These are phyloP conservation scores for Apiospora marii DNA, from an alignment of 2,329 filamentous ascomycete genomes.

Conservation along the genomic window DNA sequence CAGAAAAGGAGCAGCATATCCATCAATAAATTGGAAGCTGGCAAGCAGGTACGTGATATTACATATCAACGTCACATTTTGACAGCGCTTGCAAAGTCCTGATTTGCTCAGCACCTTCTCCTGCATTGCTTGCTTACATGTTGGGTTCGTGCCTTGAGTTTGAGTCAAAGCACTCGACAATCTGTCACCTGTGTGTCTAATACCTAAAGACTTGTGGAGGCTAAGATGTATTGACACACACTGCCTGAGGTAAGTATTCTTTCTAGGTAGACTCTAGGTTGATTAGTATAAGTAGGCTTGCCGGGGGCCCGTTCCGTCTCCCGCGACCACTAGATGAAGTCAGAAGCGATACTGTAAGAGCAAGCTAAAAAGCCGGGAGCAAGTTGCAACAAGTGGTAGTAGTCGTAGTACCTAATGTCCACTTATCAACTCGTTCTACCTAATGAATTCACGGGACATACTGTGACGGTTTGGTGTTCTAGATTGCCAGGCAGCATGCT, in stretches of 20 bases:
- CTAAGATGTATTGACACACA: background rate
- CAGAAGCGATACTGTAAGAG: background rate
- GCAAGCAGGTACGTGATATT: background rate
- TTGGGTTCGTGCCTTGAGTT: background rate
- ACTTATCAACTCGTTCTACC: background rate
- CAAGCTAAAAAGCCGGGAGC: background rate
- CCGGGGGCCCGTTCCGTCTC: slow-evolving; percentile 11
- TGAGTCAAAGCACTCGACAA: slow-evolving; percentile 1
- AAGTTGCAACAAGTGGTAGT: background rate
- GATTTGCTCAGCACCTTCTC: background rate
- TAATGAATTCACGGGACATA: background rate
- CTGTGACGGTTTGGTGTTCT: background rate
- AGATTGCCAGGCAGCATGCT: background rate
- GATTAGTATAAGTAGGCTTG: background rate
- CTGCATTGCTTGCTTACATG: background rate
- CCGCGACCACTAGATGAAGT: background rate
- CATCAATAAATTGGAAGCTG: background rate
- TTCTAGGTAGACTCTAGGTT: background rate
- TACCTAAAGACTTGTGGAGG: background rate
- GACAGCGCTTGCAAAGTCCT: background rate
- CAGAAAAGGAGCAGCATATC: background rate
- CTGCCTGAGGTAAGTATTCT: background rate
- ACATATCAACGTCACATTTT: background rate
- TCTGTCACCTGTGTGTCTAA: background rate
- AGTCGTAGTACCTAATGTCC: too few relatives aligned